These are phyloP conservation scores for Leccinum incarnatum DNA, from an alignment of 768 basidiomycete genomes.

Conservation along the genomic window DNA sequence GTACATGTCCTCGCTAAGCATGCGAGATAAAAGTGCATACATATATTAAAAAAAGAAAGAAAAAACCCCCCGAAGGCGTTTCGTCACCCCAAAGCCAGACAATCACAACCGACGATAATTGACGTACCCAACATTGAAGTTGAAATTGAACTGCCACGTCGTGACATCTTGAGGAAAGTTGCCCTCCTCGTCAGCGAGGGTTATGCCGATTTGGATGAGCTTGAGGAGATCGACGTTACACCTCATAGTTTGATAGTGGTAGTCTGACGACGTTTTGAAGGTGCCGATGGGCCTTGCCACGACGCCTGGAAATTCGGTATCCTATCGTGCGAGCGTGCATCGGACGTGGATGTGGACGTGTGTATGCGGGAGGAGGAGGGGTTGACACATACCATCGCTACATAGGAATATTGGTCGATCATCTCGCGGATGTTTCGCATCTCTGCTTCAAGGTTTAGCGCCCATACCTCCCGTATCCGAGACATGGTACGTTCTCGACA, in stretches of 20 bases:
- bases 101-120: background rate
- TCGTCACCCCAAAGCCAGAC: background rate
- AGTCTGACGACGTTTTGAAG: slow-evolving; percentile 96
- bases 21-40: background rate
- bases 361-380: slow-evolving; percentile 1
- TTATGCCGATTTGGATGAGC: slow-evolving; percentile 96
- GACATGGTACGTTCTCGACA: slow-evolving; percentile 45
- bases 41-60: background rate
- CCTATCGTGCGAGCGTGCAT: slow-evolving; percentile 46
- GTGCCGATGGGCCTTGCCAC: slow-evolving; percentile 95
- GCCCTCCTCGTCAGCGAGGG: slow-evolving; percentile 91
- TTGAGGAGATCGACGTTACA: slow-evolving; percentile 98
- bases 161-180: slow-evolving; percentile 86
- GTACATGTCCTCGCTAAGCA: slow-evolving; percentile 90
- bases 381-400: slow-evolving; percentile 78
- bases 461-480: slow-evolving; percentile 95
- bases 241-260: slow-evolving; percentile 99
- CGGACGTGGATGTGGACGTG: slow-evolving; percentile 5
- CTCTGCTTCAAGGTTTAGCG: slow-evolving; percentile 87
- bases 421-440: slow-evolving; percentile 84
- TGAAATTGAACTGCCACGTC: slow-evolving; percentile 99
- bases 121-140: slow-evolving; percentile 81
- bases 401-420: slow-evolving; percentile 88
- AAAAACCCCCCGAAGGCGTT: background rate
- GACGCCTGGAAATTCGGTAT: slow-evolving; percentile 98